phyloP scores from a whole-genome alignment of 2,329 filamentous ascomycete genomes.

The Xylaria sp. region DNA sequence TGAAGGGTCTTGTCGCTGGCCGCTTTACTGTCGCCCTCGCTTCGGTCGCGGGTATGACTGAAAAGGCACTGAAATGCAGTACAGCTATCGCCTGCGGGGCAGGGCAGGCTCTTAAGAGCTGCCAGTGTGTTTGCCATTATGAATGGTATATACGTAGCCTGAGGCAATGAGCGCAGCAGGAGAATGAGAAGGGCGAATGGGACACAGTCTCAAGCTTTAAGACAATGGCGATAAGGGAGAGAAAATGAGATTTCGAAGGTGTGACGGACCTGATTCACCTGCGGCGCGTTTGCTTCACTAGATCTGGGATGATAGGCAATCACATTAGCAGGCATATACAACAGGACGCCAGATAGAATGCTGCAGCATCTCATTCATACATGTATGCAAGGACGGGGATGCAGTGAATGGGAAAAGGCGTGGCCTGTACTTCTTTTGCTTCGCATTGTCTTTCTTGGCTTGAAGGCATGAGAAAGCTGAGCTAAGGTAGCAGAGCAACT shows the following conservation, averaged over 20 bases:
- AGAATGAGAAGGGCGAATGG: neutral
- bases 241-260: neutral
- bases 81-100: conserved; percentile 60
- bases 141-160: conserved; percentile 1
- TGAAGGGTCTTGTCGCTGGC: conserved; percentile 21
- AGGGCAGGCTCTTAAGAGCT: conserved; percentile 61
- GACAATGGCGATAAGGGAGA: conserved; percentile 8
- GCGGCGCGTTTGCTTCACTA: conserved; percentile 14
- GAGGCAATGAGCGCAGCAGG: neutral
- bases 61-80: conserved; percentile 64
- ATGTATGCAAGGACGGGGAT: neutral
- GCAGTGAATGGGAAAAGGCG: neutral
- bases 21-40: conserved; percentile 37
- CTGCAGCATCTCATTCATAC: too few species aligned
- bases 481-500: neutral
- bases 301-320: conserved; percentile 12
- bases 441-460: conserved; percentile 15
- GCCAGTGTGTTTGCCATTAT: conserved; percentile 47
- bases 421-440: neutral
- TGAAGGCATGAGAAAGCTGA: neutral
- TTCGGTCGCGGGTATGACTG: conserved; percentile 54
- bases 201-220: conserved; percentile 3
- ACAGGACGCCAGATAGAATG: neutral
- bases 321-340: conserved; percentile 10
- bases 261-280: neutral